These are phyloP conservation scores for Borealophlyctis nickersoniae DNA, from an alignment of 192 early-diverging fungal genomes.

Conservation along the genomic window DNA sequence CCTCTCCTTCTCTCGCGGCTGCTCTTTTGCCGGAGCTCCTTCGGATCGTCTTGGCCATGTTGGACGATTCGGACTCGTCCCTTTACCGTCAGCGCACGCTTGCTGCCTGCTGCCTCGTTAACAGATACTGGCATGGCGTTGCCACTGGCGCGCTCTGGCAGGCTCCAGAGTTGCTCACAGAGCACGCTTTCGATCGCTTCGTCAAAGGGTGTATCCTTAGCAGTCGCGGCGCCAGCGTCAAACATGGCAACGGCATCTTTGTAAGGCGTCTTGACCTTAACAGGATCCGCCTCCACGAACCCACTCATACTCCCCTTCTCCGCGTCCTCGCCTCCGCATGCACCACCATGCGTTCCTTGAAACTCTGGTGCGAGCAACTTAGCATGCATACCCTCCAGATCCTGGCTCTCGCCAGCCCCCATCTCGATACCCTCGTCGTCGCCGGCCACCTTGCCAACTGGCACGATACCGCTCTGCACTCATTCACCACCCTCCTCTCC, in stretches of 20 bases:
- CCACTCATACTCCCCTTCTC: constrained; percentile 7
- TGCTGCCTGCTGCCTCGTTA: constrained; percentile 12
- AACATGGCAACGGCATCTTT: neutral
- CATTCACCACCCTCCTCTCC: neutral
- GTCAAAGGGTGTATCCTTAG: neutral
- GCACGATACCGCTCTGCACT: neutral
- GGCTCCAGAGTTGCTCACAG: constrained; percentile 1
- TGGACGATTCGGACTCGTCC: constrained; percentile 1
- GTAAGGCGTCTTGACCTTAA: constrained; percentile 1
- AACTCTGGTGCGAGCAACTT: constrained; percentile 16
- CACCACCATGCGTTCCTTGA: constrained; percentile 1
- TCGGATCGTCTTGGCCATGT: neutral
- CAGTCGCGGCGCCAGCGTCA: neutral
- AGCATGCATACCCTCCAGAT: constrained; percentile 7
- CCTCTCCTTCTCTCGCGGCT: neutral
- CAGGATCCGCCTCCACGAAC: constrained; percentile 18
- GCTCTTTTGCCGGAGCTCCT: constrained; percentile 5
- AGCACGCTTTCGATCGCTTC: constrained; percentile 5
- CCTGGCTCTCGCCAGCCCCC: neutral
- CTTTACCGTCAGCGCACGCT: constrained; percentile 3
- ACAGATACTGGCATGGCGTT: constrained; percentile 18
- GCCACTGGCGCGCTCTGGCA: neutral
- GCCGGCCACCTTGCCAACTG: constrained; percentile 11
- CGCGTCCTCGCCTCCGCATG: constrained; percentile 5
- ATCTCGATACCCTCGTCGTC: constrained; percentile 6